phyloP scores from a whole-genome alignment of 495 filamentous ascomycete genomes.

The Aspergillus ostianus region DNA sequence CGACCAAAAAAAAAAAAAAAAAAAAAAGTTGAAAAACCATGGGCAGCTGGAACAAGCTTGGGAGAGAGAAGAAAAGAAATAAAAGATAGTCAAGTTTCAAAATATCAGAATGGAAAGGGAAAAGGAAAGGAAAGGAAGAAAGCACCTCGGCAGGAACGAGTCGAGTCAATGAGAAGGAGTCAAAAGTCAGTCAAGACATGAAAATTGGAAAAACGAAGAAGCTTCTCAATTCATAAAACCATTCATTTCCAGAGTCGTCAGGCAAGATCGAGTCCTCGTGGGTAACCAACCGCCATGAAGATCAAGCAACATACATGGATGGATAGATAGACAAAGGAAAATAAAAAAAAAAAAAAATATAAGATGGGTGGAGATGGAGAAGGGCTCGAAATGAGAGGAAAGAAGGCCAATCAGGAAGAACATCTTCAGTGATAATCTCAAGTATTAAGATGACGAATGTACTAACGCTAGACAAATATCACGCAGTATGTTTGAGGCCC shows the following conservation, averaged over 20 bases:
- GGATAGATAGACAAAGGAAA: constrained; percentile 11
- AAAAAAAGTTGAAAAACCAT: no score
- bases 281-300: constrained; percentile 20
- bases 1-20: no score
- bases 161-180: no score
- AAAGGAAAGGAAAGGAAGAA: background rate
- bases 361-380: constrained; percentile 5
- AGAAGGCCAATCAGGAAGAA: constrained; percentile 3
- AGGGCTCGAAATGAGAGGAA: constrained; percentile 3
- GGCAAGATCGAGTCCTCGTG: constrained; percentile 11
- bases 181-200: no score
- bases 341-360: constrained; percentile 17
- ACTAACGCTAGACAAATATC: constrained; percentile 18
- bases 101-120: background rate
- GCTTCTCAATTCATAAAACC: constrained; percentile 24
- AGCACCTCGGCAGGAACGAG: no score
- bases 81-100: background rate
- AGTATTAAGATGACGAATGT: constrained; percentile 13
- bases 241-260: constrained; percentile 13
- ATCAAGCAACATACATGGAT: constrained; percentile 3
- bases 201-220: constrained; percentile 14
- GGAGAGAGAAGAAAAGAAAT: background rate
- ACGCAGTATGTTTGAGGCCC: constrained; percentile 4
- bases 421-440: constrained; percentile 12
- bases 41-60: no score